Percentiles rank a stretch among this genome's conserved stretches.
Evolutionary conservation across 2,329 filamentous ascomycete genomes (phyloP).

Genomic region (Hortaea sp.): DNA sequence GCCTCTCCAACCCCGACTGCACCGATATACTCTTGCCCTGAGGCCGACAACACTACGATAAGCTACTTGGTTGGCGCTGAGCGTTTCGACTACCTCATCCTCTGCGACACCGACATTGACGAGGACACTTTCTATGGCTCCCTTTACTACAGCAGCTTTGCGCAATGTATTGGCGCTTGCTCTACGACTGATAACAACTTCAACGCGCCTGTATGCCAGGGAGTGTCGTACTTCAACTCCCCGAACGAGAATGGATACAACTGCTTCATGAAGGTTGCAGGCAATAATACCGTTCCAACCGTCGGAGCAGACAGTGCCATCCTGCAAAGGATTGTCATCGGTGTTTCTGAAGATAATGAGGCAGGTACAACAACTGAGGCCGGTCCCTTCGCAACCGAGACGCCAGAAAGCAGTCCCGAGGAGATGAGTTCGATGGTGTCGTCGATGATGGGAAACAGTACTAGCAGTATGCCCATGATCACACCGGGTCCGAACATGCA

Average conservation of each 20-base stretch:
- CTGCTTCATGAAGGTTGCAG: conserved; percentile 23
- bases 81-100: conserved; percentile 24
- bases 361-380: conserved; percentile 16
- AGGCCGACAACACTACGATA: conserved; percentile 21
- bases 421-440: conserved; percentile 20
- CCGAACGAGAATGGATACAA: conserved; percentile 15
- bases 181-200: conserved; percentile 21
- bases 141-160: conserved; percentile 19
- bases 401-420: conserved; percentile 8
- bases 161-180: conserved; percentile 25
- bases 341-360: conserved; percentile 10
- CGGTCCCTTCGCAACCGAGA: conserved; percentile 12
- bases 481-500: conserved; percentile 16
- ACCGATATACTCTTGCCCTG: conserved; percentile 21
- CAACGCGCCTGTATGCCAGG: conserved; percentile 21
- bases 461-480: conserved; percentile 19
- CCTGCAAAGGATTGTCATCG: conserved; percentile 19
- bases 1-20: conserved; percentile 16
- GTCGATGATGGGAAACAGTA: conserved; percentile 17
- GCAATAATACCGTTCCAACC: conserved; percentile 15
- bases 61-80: conserved; percentile 23
- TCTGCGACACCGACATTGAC: conserved; percentile 23
- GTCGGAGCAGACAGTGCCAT: conserved; percentile 20
- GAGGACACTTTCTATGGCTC: conserved; percentile 16
- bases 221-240: conserved; percentile 20